Base-by-base conservation (phyloP, 139 green algal genomes). In the Tetradesmus lagerheimii region DNA sequence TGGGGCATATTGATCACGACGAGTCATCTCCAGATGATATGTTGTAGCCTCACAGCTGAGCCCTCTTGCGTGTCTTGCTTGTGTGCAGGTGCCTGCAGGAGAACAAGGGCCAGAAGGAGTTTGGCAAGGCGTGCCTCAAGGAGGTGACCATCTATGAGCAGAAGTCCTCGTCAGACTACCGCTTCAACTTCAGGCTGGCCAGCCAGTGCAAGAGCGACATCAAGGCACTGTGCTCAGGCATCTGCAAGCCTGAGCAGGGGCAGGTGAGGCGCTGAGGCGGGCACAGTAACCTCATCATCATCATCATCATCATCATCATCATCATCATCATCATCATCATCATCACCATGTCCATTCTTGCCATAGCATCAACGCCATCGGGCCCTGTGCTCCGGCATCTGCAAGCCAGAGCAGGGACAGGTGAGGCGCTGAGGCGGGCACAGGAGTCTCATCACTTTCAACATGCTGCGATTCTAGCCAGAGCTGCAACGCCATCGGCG, bases 181-280 rank as follows among this genome's bases (percentile, higher is more conserved):
- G 96, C 37, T 93, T 99, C n/a, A 99, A 98, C 92, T 97, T 94
- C 90, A 93, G 96, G 34, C 94, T 99, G 29, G 82, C 90, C n/a
- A 95, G 93, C 37, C 92, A 93, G 0, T 99, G 97, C 92, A 85
- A 96, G 53, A 85, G 76, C 3, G 97, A 99, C 89, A 93, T 98
- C 11, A 47, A 94, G 1, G 83, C 57, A 27, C 88, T 98, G 45
- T 99, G 97, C 93, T 43, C 66, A 1, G 85, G 92, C 29, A 89
- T 91, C 38, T 98, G 96, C 71, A 37, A 37, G 71, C n/a, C 71
- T 41, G 71, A 79, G 31, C 71, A 37, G 71, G 31, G 31, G 12
- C 37, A 47, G 76, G 76, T 45, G 76, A 47, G 76, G 37, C 74
- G 1, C 66, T 77, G 66, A 14, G 27, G 66, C 1, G 16, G 66